These are phyloP conservation scores for Neofusicoccum sp. DNA, from an alignment of 2,329 filamentous ascomycete species.

Conservation along the genomic window DNA sequence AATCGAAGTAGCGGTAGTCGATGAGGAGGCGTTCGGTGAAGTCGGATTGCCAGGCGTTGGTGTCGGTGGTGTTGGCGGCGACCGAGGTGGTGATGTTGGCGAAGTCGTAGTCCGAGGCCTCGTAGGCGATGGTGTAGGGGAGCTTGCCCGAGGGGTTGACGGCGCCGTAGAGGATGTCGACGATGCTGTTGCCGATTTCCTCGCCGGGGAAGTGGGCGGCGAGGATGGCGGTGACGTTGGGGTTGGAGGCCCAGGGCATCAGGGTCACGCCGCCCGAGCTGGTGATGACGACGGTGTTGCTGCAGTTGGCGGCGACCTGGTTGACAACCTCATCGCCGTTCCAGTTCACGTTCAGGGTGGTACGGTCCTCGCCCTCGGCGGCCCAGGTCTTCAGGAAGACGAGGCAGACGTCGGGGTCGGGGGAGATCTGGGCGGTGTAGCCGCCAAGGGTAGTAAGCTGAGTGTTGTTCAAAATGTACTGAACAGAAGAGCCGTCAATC, in stretches of 20 bases:
- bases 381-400: slow-evolving; percentile 62
- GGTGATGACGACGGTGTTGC: slow-evolving; percentile 56
- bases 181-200: slow-evolving; percentile 80
- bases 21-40: slow-evolving; percentile 83
- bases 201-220: slow-evolving; percentile 34
- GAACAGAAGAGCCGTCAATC: slow-evolving; percentile 4
- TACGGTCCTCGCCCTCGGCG: slow-evolving; percentile 48
- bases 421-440: slow-evolving; percentile 27
- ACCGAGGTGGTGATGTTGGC: slow-evolving; percentile 26
- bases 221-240: slow-evolving; percentile 37
- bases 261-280: slow-evolving; percentile 48
- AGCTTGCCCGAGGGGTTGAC: slow-evolving; percentile 78
- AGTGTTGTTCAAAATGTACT: slow-evolving; percentile 22
- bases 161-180: slow-evolving; percentile 77
- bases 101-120: slow-evolving; percentile 57
- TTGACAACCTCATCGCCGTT: slow-evolving; percentile 30
- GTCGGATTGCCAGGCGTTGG: slow-evolving; percentile 38
- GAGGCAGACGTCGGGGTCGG: slow-evolving; percentile 51
- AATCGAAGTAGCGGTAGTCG: slow-evolving; percentile 90
- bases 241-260: slow-evolving; percentile 45
- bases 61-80: slow-evolving; percentile 22
- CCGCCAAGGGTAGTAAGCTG: slow-evolving; percentile 1
- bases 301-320: slow-evolving; percentile 49
- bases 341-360: slow-evolving; percentile 45
- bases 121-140: slow-evolving; percentile 82